phyloP scores from a whole-genome alignment of 176 grass and related monocot genomes.

The Elaeis guineensis region DNA sequence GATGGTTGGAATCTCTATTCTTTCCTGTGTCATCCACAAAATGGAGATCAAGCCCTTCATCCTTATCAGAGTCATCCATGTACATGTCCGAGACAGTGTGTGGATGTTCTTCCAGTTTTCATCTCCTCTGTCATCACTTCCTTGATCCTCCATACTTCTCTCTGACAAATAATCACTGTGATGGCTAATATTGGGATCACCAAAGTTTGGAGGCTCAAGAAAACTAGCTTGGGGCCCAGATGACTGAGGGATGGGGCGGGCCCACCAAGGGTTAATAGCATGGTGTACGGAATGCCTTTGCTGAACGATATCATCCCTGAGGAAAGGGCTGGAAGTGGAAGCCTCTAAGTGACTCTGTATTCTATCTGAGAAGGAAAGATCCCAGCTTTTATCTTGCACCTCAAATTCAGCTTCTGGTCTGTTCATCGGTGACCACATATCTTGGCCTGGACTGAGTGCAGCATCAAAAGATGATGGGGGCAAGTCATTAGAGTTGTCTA shows the following conservation, averaged over 20 bases:
- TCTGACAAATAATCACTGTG: slow-evolving; percentile 27
- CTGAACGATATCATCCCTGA: slow-evolving; percentile 24
- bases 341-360: slow-evolving; percentile 45
- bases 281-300: slow-evolving; percentile 7
- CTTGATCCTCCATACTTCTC: slow-evolving; percentile 26
- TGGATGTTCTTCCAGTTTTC: slow-evolving; percentile 10
- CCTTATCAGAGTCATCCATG: slow-evolving; percentile 46
- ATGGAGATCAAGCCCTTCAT: slow-evolving; percentile 54
- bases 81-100: slow-evolving; percentile 57
- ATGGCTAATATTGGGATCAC: slow-evolving; percentile 20
- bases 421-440: slow-evolving; percentile 9
- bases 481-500: slow-evolving; percentile 23
- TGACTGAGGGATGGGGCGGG: slow-evolving; percentile 4
- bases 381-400: slow-evolving; percentile 17
- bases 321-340: slow-evolving; percentile 65
- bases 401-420: slow-evolving; percentile 36
- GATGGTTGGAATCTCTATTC: slow-evolving; percentile 17
- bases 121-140: slow-evolving; percentile 7
- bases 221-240: slow-evolving; percentile 44
- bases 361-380: slow-evolving; percentile 28
- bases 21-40: slow-evolving; percentile 39
- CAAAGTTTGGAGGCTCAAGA: slow-evolving; percentile 47
- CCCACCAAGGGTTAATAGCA: slow-evolving; percentile 41
- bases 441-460: slow-evolving; percentile 9
- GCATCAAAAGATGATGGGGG: slow-evolving; percentile 13